These are phyloP conservation scores for Isabelozyma pseudorhagii DNA, from an alignment of 805 yeast genomes.

Conservation along the genomic window DNA sequence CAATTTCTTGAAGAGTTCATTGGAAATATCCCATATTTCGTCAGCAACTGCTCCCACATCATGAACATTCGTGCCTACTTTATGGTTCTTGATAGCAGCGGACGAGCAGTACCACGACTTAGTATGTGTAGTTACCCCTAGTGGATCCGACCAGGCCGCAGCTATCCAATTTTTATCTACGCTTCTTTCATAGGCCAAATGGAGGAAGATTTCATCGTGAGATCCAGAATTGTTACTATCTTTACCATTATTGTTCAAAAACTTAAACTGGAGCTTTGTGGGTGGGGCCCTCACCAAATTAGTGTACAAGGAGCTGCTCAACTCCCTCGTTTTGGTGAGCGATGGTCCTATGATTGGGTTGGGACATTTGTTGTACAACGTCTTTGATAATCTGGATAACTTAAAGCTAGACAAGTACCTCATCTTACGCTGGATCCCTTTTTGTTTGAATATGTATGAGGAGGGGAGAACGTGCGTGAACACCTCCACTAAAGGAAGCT, in stretches of 20 bases:
- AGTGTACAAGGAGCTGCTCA: slow-evolving; percentile 19
- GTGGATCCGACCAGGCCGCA: slow-evolving; percentile 88
- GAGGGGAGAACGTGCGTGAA: slow-evolving; percentile 37
- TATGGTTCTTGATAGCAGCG: slow-evolving; percentile 2
- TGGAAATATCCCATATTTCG: slow-evolving; percentile 64
- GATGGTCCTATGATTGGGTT: slow-evolving; percentile 5
- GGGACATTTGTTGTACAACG: slow-evolving; percentile 59
- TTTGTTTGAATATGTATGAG: slow-evolving; percentile 18
- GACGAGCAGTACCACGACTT: slow-evolving; percentile 60
- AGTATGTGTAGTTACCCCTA: slow-evolving; percentile 59
- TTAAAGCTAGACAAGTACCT: slow-evolving; percentile 31
- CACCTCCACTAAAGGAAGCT: slow-evolving; percentile 35
- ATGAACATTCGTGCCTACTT: slow-evolving; percentile 11
- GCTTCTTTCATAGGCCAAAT: slow-evolving; percentile 82
- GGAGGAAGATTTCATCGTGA: slow-evolving; percentile 74
- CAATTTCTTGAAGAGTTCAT: slow-evolving; percentile 37
- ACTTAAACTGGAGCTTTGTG: slow-evolving; percentile 31
- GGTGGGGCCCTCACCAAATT: slow-evolving; percentile 39
- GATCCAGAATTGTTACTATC: slow-evolving; percentile 14
- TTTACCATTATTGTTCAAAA: slow-evolving; percentile 17
- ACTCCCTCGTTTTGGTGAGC: slow-evolving; percentile 4
- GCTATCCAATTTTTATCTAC: slow-evolving; percentile 79
- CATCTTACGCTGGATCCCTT: slow-evolving; percentile 11
- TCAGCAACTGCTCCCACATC: slow-evolving; percentile 51
- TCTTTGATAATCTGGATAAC: slow-evolving; percentile 45